Conservation (phyloP, 345 rosid species). For the Arabidopsis suecica region DNA sequence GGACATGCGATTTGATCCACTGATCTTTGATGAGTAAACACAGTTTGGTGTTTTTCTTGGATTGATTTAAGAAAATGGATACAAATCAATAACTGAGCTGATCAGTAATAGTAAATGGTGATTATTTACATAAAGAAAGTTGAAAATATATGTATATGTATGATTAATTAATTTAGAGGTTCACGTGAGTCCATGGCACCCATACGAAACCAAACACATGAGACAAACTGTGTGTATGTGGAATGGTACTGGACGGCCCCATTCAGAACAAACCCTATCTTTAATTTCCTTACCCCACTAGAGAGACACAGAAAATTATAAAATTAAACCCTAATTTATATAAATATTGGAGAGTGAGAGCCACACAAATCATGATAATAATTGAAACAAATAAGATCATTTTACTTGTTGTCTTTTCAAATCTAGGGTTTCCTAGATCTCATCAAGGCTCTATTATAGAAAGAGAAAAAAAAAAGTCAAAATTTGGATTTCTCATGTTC, state of each 20-base stretch:
- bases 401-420: slow-evolving; percentile 43
- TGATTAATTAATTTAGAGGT: slow-evolving; percentile 37
- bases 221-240: slow-evolving; percentile 45
- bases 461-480: slow-evolving; percentile 34
- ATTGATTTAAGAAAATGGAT: not conserved
- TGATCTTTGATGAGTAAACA: not conserved
- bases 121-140: not conserved
- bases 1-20: not conserved
- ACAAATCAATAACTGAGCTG: not conserved
- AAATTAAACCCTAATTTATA: slow-evolving; percentile 5
- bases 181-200: slow-evolving; percentile 49
- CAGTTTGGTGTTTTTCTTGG: not conserved
- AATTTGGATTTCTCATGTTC: slow-evolving; percentile 38
- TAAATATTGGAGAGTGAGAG: slow-evolving; percentile 29
- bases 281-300: slow-evolving; percentile 40
- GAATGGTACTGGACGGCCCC: slow-evolving; percentile 43
- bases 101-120: not conserved
- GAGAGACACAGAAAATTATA: slow-evolving; percentile 26
- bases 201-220: slow-evolving; percentile 45
- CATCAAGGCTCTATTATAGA: slow-evolving; percentile 36
- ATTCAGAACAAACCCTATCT: slow-evolving; percentile 46
- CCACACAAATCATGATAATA: slow-evolving; percentile 45
- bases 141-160: not conserved
- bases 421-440: slow-evolving; percentile 44
- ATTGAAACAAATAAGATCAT: slow-evolving; percentile 32